Base-by-base conservation (phyloP, 1,284 basidiomycete species). In the Moesziomyces parantarcticus region DNA sequence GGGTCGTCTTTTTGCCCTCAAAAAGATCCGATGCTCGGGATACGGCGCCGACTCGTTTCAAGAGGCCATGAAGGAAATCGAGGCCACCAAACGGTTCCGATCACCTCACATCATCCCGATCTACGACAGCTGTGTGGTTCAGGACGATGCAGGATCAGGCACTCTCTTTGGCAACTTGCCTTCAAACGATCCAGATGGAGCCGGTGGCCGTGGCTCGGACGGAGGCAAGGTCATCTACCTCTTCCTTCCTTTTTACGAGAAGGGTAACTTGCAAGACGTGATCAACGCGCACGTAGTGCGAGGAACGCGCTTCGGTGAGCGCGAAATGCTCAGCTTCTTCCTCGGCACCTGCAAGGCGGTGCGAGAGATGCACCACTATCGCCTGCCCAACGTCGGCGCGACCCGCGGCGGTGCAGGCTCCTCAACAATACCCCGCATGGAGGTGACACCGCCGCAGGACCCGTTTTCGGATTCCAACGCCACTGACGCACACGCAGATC, bases 271-370 rank as follows among this genome's bases (percentile, higher is more conserved):
- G 18, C 97, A 99, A 88, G 94, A 99, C 82, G 90, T 90, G 41
- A 97, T 99, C 78, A 93, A 93, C 74, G 87, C 90, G 32, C 91
- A 96, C 79, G 88, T 92, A 8, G 90, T 95, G 47, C 92, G 92
- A 60, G 90, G 90, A 22, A 90, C 90, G 32, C 90, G 90, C 66
- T 92, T 94, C 82, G 89, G 92, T 1, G 97, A 99, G 85, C 88
- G 88, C 68, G 91, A 94, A 56, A 92, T 98, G 86, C 87, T 98
- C 26, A 88, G 88, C 25, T 87, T 95, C 40, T 99, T 99, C 87
- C 91, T 91, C 75, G 96, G 95, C 8, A 93, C 95, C 13, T 98
- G 96, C 84, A 89, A 92, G 74, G 96, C 92, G 53, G 89, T 99
- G 8, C 89, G 91, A 50, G 93, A 94, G 5, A 94, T 99, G 92